Percentiles rank a stretch among this genome's conserved stretches.
These are phyloP conservation scores for Canavalia gladiata DNA, from an alignment of 306 rosid genomes.

Conservation along the genomic window DNA sequence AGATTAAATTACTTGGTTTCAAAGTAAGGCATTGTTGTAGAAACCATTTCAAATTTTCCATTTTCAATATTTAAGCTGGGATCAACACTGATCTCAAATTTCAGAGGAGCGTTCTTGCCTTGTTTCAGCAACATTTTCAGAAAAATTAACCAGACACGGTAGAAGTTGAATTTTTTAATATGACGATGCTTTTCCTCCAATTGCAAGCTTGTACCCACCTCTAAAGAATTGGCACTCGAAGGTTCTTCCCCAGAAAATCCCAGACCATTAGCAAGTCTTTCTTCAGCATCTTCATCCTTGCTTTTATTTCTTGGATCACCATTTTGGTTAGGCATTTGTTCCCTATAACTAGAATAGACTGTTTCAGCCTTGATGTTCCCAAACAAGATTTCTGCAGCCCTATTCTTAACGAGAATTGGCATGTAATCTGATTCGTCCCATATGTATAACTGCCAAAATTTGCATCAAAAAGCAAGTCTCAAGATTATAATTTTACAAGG, in stretches of 20 bases:
- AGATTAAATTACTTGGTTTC: slow-evolving; percentile 44
- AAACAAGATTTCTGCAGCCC: slow-evolving; percentile 81
- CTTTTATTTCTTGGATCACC: slow-evolving; percentile 29
- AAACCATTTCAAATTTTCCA: slow-evolving; percentile 83
- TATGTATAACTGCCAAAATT: slow-evolving; percentile 65
- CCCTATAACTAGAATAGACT: slow-evolving; percentile 60
- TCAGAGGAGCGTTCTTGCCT: slow-evolving; percentile 74
- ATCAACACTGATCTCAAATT: slow-evolving; percentile 67
- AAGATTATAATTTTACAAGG: slow-evolving; percentile 14
- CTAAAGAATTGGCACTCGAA: slow-evolving; percentile 45
- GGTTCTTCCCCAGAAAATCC: slow-evolving; percentile 46
- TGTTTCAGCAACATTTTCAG: slow-evolving; percentile 72
- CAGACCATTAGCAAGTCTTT: slow-evolving; percentile 6
- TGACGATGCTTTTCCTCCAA: slow-evolving; percentile 41
- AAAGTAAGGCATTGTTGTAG: slow-evolving; percentile 67
- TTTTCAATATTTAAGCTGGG: slow-evolving; percentile 60
- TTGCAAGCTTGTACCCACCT: slow-evolving; percentile 39
- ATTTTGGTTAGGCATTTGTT: slow-evolving; percentile 39
- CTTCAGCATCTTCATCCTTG: slow-evolving; percentile 25
- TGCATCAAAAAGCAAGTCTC: slow-evolving; percentile 32
- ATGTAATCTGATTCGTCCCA: slow-evolving; percentile 82
- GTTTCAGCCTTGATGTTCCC: slow-evolving; percentile 83
- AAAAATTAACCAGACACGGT: slow-evolving; percentile 72
- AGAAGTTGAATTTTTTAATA: slow-evolving; percentile 49
- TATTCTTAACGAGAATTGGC: slow-evolving; percentile 75